phyloP scores from a whole-genome alignment of 768 basidiomycete species.

The Panus rudis region DNA sequence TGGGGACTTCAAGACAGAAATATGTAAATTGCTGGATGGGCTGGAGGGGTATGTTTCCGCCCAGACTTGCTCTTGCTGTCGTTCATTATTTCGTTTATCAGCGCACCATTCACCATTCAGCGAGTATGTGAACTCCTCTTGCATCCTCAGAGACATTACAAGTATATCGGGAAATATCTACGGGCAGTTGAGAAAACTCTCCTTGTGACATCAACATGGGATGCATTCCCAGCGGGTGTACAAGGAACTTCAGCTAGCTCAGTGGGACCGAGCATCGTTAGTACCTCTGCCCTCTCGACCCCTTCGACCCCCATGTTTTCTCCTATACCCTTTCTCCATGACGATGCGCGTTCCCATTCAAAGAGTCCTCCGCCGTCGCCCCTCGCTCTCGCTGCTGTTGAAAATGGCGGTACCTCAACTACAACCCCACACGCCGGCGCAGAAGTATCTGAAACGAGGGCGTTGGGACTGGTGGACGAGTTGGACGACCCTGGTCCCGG shows the following conservation, averaged over 20 bases:
- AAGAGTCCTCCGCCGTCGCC: constrained; percentile 77
- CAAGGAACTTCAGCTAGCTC: constrained; percentile 31
- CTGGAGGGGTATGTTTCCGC: constrained; percentile 59
- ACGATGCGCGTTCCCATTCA: constrained; percentile 75
- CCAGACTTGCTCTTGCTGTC: not conserved
- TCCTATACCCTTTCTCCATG: constrained; percentile 81
- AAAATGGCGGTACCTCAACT: constrained; percentile 22
- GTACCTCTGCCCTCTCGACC: constrained; percentile 42
- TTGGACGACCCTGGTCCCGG: constrained; percentile 80
- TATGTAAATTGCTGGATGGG: constrained; percentile 61
- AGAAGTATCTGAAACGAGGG: constrained; percentile 35
- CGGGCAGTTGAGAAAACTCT: constrained; percentile 79
- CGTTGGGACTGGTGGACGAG: constrained; percentile 76
- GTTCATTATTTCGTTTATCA: constrained; percentile 10
- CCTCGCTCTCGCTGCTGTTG: constrained; percentile 40
- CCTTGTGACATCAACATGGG: constrained; percentile 76
- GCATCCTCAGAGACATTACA: constrained; percentile 65
- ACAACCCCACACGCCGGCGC: constrained; percentile 26
- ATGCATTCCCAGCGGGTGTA: constrained; percentile 48
- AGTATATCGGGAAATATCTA: constrained; percentile 76
- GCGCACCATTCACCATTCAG: constrained; percentile 85
- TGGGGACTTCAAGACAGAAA: constrained; percentile 41
- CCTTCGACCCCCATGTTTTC: constrained; percentile 81
- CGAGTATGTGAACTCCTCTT: constrained; percentile 78
- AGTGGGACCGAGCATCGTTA: constrained; percentile 30